Conservation (phyloP, 2,329 filamentous ascomycete species). For the Colletotrichum somersetense region DNA sequence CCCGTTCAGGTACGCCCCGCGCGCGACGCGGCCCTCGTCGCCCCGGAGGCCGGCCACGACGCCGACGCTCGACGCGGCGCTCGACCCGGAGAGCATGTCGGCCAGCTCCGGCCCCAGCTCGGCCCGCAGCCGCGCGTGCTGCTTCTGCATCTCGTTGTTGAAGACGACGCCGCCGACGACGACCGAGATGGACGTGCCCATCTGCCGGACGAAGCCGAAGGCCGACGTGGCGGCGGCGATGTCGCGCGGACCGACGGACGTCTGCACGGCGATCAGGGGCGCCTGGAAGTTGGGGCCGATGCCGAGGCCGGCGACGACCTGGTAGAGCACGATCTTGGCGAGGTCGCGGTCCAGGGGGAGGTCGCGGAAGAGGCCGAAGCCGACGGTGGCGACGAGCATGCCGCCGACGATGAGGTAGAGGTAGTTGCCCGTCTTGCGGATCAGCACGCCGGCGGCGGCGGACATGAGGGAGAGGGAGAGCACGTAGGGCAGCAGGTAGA, state of each 20-base stretch:
- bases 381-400: conserved; percentile 67
- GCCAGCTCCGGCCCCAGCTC: conserved; percentile 66
- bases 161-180: conserved; percentile 63
- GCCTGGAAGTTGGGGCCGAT: conserved; percentile 74
- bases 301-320: conserved; percentile 71
- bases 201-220: conserved; percentile 70
- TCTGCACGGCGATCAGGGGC: conserved; percentile 74
- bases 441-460: conserved; percentile 56
- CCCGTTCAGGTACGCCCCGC: conserved; percentile 62
- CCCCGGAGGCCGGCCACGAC: conserved; percentile 65
- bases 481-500: conserved; percentile 73
- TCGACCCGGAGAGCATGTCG: conserved; percentile 66
- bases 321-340: conserved; percentile 64
- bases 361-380: conserved; percentile 68
- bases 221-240: conserved; percentile 74
- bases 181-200: conserved; percentile 68
- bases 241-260: conserved; percentile 69
- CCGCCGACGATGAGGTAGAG: conserved; percentile 66
- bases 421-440: conserved; percentile 69
- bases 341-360: conserved; percentile 65
- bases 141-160: conserved; percentile 56
- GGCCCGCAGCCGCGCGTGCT: conserved; percentile 57
- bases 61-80: conserved; percentile 72
- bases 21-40: conserved; percentile 57
- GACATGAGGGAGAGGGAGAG: conserved; percentile 60